These are phyloP conservation scores for Raphanus raphanistrum DNA, from an alignment of 345 rosid genomes.

Conservation along the genomic window DNA sequence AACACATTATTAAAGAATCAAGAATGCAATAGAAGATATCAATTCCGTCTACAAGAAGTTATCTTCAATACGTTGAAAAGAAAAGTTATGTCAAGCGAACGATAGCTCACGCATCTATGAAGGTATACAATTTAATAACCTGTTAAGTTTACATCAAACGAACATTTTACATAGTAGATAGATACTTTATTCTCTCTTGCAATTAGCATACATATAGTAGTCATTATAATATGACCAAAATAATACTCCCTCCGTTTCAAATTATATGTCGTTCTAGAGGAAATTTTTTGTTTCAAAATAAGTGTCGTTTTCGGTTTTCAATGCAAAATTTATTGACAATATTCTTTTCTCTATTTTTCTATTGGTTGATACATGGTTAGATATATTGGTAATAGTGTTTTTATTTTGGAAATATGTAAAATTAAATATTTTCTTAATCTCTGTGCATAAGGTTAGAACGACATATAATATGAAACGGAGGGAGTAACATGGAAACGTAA, in stretches of 20 bases:
- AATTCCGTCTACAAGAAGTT: background rate
- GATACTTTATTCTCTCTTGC: slow-evolving; percentile 1
- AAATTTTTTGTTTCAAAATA: too few species aligned
- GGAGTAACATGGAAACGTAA: background rate
- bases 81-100: background rate
- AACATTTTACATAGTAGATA: slow-evolving; percentile 10
- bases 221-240: slow-evolving; percentile 13
- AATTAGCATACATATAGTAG: slow-evolving; percentile 10
- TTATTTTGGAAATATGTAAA: too few species aligned
- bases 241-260: too few species aligned
- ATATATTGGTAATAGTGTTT: too few species aligned
- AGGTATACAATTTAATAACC: background rate
- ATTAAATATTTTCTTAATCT: too few species aligned
- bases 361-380: too few species aligned
- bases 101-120: slow-evolving; percentile 18
- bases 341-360: too few species aligned
- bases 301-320: too few species aligned
- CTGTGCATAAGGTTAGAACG: too few species aligned
- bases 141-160: slow-evolving; percentile 29
- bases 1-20: background rate
- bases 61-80: background rate
- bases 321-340: too few species aligned
- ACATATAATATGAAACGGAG: too few species aligned
- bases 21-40: slow-evolving; percentile 7
- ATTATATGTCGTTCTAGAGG: too few species aligned